A percentile compares a stretch with the other conserved stretches of the same genome.
Evolutionary conservation across 345 rosid species (phyloP).

Genomic region (Gossypium arboreum): DNA sequence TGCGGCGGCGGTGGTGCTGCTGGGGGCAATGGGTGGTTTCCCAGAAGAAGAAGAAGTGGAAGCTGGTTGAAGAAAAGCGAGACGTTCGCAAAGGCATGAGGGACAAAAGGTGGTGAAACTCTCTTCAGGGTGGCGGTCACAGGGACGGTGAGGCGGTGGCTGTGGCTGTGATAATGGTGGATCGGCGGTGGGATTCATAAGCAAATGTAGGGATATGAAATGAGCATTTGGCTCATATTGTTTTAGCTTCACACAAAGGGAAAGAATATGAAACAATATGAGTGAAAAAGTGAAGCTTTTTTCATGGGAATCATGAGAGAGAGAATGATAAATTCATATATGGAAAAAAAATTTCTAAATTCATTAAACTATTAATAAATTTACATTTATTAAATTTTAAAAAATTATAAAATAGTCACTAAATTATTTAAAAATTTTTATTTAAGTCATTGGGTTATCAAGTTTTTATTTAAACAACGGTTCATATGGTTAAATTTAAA

Average conservation of each 20-base stretch:
- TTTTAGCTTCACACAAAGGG: not conserved
- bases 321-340: too few relatives aligned
- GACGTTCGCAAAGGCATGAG: conserved; percentile 1
- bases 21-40: not conserved
- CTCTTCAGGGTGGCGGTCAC: not conserved
- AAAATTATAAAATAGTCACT: fast-evolving
- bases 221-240: not conserved
- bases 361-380: too few relatives aligned
- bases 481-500: too few relatives aligned
- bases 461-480: too few relatives aligned
- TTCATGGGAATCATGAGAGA: not conserved
- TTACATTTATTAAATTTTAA: too few relatives aligned
- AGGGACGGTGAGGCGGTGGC: not conserved
- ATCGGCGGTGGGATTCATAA: not conserved
- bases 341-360: too few relatives aligned
- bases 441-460: too few relatives aligned
- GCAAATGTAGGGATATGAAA: not conserved
- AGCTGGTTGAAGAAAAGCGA: not conserved
- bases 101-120: not conserved
- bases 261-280: not conserved
- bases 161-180: not conserved
- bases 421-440: too few relatives aligned
- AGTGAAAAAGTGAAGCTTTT: not conserved
- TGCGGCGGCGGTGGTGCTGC: not conserved
- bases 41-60: not conserved